Conservation (phyloP, 495 filamentous ascomycete species). For the Aspergillus ostianus region DNA sequence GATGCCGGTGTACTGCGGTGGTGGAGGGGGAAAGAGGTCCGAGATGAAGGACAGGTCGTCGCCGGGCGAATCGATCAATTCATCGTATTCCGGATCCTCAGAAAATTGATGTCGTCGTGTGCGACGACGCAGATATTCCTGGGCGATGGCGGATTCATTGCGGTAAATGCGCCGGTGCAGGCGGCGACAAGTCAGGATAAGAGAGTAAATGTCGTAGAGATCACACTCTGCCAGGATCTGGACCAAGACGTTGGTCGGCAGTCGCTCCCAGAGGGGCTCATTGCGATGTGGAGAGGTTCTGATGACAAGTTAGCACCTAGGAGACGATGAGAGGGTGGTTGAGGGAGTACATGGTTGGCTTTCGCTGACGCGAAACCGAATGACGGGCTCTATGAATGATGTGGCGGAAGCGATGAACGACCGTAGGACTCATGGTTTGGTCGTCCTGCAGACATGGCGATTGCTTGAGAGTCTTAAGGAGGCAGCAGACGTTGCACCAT, state of each 20-base stretch:
- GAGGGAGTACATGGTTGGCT: background rate
- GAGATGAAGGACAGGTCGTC: slow-evolving; percentile 32
- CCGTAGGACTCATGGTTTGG: slow-evolving; percentile 5
- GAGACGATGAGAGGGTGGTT: background rate
- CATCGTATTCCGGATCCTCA: slow-evolving; percentile 1
- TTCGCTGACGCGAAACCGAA: background rate
- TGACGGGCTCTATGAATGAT: slow-evolving; percentile 3
- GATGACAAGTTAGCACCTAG: background rate
- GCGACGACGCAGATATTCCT: slow-evolving; percentile 23
- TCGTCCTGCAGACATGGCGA: background rate
- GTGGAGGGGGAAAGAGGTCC: slow-evolving; percentile 30
- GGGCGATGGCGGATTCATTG: slow-evolving; percentile 25
- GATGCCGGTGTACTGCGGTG: slow-evolving; percentile 24
- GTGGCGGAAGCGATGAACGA: slow-evolving; percentile 4
- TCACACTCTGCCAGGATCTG: slow-evolving; percentile 22
- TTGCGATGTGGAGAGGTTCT: background rate
- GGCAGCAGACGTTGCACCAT: background rate
- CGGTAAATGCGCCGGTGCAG: slow-evolving; percentile 22
- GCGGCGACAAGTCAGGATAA: slow-evolving; percentile 25
- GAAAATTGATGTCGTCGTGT: slow-evolving; percentile 2
- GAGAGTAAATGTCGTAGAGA: slow-evolving; percentile 22
- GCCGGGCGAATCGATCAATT: slow-evolving; percentile 14
- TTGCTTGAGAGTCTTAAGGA: background rate
- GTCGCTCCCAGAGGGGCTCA: slow-evolving; percentile 17
- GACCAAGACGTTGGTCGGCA: slow-evolving; percentile 26